Conservation (phyloP, 306 rosid genomes). For the Cucurbita moschata region DNA sequence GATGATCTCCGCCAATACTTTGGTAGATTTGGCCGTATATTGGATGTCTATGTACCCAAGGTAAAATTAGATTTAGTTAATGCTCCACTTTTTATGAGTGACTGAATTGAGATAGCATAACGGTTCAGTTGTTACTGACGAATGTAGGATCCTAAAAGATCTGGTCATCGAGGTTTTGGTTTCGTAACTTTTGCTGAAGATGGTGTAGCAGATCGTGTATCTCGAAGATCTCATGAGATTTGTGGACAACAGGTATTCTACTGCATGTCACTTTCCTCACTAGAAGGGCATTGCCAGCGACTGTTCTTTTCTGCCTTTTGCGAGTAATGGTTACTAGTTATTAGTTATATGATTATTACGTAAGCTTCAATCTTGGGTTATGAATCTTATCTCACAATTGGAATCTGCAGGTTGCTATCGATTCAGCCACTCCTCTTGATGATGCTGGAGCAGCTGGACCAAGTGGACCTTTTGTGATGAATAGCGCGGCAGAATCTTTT, state of each 20-base stretch:
- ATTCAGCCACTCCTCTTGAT: constrained; percentile 85
- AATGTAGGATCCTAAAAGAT: constrained; percentile 69
- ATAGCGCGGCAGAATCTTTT: constrained; percentile 38
- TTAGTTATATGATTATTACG: too few relatives aligned
- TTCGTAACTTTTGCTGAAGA: constrained; percentile 91
- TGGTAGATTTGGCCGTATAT: constrained; percentile 77
- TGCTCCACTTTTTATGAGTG: not conserved
- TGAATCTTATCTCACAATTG: not conserved
- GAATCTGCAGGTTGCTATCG: constrained; percentile 32
- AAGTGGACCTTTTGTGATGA: constrained; percentile 52
- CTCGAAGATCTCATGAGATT: constrained; percentile 83
- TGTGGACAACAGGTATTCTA: constrained; percentile 66
- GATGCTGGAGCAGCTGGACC: constrained; percentile 54
- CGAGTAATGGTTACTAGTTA: too few relatives aligned
- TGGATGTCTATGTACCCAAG: constrained; percentile 86
- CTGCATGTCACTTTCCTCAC: not conserved
- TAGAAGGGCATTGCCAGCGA: not conserved
- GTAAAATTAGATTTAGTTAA: constrained; percentile 25
- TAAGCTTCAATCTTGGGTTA: not conserved
- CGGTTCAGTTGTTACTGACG: not conserved
- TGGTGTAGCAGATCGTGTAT: constrained; percentile 85
- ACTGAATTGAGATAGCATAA: constrained; percentile 9
- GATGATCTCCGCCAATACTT: constrained; percentile 92
- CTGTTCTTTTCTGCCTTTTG: too few relatives aligned
- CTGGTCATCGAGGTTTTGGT: constrained; percentile 94